A percentile compares a stretch with the other conserved stretches of the same genome.
These are phyloP conservation scores for Coniella lustricola DNA, from an alignment of 2,329 filamentous ascomycete genomes.

Conservation along the genomic window DNA sequence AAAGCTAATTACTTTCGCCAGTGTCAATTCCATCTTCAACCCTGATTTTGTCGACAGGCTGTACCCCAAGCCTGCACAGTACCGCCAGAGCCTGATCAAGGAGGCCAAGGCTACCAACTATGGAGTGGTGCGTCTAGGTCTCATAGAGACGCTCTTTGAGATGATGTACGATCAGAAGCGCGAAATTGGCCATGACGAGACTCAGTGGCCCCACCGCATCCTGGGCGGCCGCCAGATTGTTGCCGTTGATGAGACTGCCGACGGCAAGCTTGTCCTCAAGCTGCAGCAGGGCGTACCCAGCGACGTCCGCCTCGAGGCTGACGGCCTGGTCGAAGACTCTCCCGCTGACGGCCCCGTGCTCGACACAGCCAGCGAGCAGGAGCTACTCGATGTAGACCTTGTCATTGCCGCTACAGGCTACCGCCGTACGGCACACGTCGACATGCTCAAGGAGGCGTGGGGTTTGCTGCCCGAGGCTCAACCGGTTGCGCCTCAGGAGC, in stretches of 20 bases:
- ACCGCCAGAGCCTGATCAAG: slow-evolving; percentile 53
- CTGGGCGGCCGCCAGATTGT: slow-evolving; percentile 60
- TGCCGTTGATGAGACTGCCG: slow-evolving; percentile 46
- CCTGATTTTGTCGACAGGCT: slow-evolving; percentile 74
- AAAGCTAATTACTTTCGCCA: slow-evolving; percentile 27
- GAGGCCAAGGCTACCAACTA: slow-evolving; percentile 87
- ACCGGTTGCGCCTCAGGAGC: slow-evolving; percentile 16
- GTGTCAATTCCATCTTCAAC: slow-evolving; percentile 95
- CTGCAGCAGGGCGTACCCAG: slow-evolving; percentile 42
- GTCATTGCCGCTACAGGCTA: slow-evolving; percentile 88
- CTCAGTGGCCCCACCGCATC: slow-evolving; percentile 76
- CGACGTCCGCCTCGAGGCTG: slow-evolving; percentile 23
- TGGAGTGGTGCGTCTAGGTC: slow-evolving; percentile 81
- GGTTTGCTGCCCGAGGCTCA: slow-evolving; percentile 52
- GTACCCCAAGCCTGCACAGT: slow-evolving; percentile 57
- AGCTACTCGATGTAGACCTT: slow-evolving; percentile 68
- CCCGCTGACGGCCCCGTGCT: neutral
- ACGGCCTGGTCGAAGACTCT: slow-evolving; percentile 28
- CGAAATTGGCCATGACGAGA: slow-evolving; percentile 58
- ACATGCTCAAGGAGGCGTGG: slow-evolving; percentile 62
- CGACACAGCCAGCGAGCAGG: slow-evolving; percentile 28
- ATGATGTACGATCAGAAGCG: slow-evolving; percentile 81
- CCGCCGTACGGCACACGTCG: slow-evolving; percentile 66
- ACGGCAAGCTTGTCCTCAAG: slow-evolving; percentile 47
- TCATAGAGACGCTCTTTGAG: slow-evolving; percentile 85